Conservation (phyloP, 1,284 basidiomycete species). For the Apiotrichum brassicae region DNA sequence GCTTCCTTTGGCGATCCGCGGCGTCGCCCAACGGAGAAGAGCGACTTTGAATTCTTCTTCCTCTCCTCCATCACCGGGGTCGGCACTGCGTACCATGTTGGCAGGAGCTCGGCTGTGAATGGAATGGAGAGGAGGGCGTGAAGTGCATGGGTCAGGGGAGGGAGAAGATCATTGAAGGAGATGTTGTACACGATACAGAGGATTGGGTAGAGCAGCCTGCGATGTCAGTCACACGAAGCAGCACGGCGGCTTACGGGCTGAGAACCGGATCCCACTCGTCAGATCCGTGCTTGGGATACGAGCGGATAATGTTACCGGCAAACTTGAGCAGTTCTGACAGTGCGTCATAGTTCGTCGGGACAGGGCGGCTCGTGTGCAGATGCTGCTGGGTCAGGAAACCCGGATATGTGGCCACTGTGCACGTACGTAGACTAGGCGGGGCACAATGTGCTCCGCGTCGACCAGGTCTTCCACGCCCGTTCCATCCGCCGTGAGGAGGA, state of each 20-base stretch:
- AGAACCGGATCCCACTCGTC: conserved; percentile 33
- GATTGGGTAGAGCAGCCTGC: conserved; percentile 26
- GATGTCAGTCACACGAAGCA: neutral
- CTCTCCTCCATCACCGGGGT: neutral
- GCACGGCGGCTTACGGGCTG: conserved; percentile 26
- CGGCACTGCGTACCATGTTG: conserved; percentile 28
- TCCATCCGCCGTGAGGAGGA: conserved; percentile 36
- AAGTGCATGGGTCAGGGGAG: conserved; percentile 35
- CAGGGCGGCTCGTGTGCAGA: conserved; percentile 10
- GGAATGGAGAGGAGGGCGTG: conserved; percentile 39
- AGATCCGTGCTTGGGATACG: conserved; percentile 25
- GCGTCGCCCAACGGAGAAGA: neutral
- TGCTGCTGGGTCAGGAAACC: conserved; percentile 12
- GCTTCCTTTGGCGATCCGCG: neutral
- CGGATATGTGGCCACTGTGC: neutral
- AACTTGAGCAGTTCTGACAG: conserved; percentile 43
- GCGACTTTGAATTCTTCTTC: neutral
- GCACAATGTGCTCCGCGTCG: conserved; percentile 29
- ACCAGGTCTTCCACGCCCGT: conserved; percentile 30
- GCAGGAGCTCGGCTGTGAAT: conserved; percentile 22
- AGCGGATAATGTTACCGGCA: conserved; percentile 34
- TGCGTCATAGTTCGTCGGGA: conserved; percentile 24
- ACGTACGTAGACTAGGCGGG: conserved; percentile 34
- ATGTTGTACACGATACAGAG: conserved; percentile 28
- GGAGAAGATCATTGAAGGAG: conserved; percentile 25